phyloP scores from a whole-genome alignment of 768 basidiomycete genomes.

The Pleurotus sapidus region DNA sequence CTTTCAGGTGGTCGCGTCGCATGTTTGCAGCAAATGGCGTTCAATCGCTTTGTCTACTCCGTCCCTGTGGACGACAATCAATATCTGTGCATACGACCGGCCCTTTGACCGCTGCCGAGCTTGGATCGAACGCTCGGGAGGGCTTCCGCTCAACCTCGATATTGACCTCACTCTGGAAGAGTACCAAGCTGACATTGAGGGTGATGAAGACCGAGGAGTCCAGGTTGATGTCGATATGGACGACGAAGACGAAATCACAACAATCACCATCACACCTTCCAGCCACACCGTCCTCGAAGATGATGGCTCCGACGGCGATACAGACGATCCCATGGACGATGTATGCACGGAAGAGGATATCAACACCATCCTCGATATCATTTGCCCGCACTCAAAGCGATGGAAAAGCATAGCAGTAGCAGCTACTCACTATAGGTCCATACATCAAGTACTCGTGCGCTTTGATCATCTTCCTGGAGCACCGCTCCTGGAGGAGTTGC shows the following conservation, averaged over 20 bases:
- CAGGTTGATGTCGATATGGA: neutral
- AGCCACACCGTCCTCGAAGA: neutral
- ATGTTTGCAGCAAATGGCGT: constrained; percentile 31
- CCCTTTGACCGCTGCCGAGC: constrained; percentile 40
- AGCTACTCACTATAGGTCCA: constrained; percentile 44
- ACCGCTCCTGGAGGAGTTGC: constrained; percentile 50
- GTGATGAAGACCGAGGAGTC: constrained; percentile 15
- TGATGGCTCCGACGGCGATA: constrained; percentile 8
- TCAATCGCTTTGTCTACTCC: constrained; percentile 22
- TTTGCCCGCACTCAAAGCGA: constrained; percentile 50
- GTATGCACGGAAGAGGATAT: constrained; percentile 27
- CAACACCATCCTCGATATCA: constrained; percentile 32
- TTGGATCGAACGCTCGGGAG: constrained; percentile 53
- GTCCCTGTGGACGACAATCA: constrained; percentile 22
- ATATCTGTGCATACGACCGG: constrained; percentile 18
- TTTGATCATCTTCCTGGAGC: constrained; percentile 45
- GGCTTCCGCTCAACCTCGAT: constrained; percentile 49
- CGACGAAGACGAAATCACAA: neutral
- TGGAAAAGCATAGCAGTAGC: constrained; percentile 52
- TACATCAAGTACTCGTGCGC: constrained; percentile 38
- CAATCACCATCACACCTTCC: neutral
- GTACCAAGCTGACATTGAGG: constrained; percentile 19
- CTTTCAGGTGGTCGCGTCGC: constrained; percentile 23
- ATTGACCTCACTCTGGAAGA: constrained; percentile 40
- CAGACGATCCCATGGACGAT: constrained; percentile 17